A percentile compares a stretch with the other conserved stretches of the same genome.
These are phyloP conservation scores for Wickerhamiella vanderwaltii DNA, from an alignment of 805 yeast species.

Conservation along the genomic window DNA sequence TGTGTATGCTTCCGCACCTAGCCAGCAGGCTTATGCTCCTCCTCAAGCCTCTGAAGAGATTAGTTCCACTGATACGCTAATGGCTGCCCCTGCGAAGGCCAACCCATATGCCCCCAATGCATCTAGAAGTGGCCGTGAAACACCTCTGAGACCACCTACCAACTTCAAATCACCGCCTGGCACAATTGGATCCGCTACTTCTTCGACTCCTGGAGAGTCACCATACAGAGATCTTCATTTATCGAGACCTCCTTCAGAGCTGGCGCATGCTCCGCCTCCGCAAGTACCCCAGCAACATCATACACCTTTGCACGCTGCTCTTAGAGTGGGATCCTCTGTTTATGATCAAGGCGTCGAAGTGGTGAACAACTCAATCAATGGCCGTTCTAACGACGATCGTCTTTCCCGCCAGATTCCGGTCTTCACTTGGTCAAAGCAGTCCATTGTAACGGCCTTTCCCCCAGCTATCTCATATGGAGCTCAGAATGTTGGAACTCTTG, in stretches of 20 bases:
- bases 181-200: not conserved
- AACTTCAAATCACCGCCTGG: not conserved
- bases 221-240: slow-evolving; percentile 5
- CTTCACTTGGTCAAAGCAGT: slow-evolving; percentile 9
- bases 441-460: slow-evolving; percentile 6
- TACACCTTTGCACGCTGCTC: not conserved
- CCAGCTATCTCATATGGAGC: slow-evolving; percentile 10
- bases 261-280: slow-evolving; percentile 1
- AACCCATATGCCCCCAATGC: slow-evolving; percentile 2
- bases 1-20: no score
- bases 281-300: slow-evolving; percentile 2
- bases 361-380: slow-evolving; percentile 2
- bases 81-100: not conserved
- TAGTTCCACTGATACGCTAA: slow-evolving; percentile 1
- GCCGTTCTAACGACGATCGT: not conserved
- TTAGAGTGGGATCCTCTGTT: not conserved
- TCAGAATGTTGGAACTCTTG: not conserved
- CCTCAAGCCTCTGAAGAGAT: no score
- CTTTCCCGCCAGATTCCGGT: slow-evolving; percentile 10
- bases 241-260: slow-evolving; percentile 11
- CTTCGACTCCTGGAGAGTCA: slow-evolving; percentile 1
- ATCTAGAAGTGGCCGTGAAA: not conserved
- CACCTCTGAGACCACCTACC: not conserved
- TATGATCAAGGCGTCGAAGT: not conserved
- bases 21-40: slow-evolving; percentile 8